Percentiles rank a stretch among this genome's conserved stretches.
These are phyloP conservation scores for Emmonsiellopsis sp. DNA, from an alignment of 2,329 filamentous ascomycete species.

Conservation along the genomic window DNA sequence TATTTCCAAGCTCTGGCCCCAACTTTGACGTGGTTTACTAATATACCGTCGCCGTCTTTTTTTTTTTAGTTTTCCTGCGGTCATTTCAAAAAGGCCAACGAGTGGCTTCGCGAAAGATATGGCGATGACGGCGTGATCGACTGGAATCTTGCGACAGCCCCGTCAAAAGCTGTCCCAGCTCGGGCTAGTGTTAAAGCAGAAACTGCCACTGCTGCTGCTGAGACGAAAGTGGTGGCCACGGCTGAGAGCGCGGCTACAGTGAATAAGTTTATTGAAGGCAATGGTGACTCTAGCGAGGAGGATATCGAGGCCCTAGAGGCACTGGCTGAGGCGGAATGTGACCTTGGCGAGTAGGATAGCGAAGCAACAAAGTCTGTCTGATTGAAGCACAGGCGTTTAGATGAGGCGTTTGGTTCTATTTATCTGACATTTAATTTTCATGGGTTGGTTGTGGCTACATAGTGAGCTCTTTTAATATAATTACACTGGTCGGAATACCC, in stretches of 20 bases:
- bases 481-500: no score
- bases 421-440: no score
- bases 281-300: slow-evolving; percentile 33
- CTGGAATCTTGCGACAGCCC: slow-evolving; percentile 56
- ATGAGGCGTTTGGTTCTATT: no score
- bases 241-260: not conserved
- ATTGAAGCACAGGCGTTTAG: no score
- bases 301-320: slow-evolving; percentile 32
- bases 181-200: not conserved
- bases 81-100: slow-evolving; percentile 40
- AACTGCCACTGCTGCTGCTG: not conserved
- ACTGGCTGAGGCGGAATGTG: slow-evolving; percentile 22
- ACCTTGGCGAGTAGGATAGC: not conserved
- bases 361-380: not conserved
- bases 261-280: slow-evolving; percentile 6
- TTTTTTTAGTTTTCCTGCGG: slow-evolving; percentile 32
- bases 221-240: not conserved
- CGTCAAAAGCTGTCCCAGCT: no score
- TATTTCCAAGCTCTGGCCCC: not conserved
- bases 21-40: not conserved
- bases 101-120: slow-evolving; percentile 69
- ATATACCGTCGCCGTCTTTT: not conserved
- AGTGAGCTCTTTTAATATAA: no score
- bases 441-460: no score
- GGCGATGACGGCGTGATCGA: slow-evolving; percentile 73